Conservation (phyloP, 495 filamentous ascomycete species). For the Rhypophila decipiens region DNA sequence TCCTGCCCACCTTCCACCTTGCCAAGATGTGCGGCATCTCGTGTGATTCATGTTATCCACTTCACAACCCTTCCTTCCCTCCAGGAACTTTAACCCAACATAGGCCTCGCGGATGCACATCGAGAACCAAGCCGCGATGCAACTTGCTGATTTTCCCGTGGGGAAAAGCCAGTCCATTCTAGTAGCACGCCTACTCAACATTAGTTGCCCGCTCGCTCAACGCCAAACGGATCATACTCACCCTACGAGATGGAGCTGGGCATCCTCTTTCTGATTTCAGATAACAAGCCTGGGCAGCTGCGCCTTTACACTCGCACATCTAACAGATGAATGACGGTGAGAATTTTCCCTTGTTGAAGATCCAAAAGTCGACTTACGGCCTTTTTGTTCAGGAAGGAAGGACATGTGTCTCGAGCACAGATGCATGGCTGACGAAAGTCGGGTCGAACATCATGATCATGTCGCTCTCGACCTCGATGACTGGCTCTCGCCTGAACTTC, state of each 20-base stretch:
- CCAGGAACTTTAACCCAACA: too few species aligned
- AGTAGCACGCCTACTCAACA: neutral
- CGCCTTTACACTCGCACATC: constrained; percentile 13
- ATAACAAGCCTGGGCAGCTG: constrained; percentile 10
- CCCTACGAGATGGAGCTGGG: constrained; percentile 8
- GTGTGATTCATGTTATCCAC: too few species aligned
- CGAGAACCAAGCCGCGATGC: too few species aligned
- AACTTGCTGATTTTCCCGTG: too few species aligned
- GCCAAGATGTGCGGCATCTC: too few species aligned
- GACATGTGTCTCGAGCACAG: constrained; percentile 8
- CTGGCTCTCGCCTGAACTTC: too few species aligned
- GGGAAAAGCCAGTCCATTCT: too few species aligned
- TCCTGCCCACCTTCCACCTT: too few species aligned
- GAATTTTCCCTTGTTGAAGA: neutral
- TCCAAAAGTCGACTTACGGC: constrained; percentile 2
- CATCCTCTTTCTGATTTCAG: constrained; percentile 11
- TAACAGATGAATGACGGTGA: neutral
- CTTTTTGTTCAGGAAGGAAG: constrained; percentile 9
- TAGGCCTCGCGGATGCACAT: too few species aligned
- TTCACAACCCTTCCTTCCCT: too few species aligned
- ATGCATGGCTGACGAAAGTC: constrained; percentile 13
- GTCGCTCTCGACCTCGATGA: neutral
- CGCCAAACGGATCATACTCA: neutral
- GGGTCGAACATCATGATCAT: constrained; percentile 2
- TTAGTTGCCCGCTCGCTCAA: neutral